Evolutionary conservation across 192 early-diverging fungal species (phyloP).

Genomic region (Pecoramyces ruminantium): DNA sequence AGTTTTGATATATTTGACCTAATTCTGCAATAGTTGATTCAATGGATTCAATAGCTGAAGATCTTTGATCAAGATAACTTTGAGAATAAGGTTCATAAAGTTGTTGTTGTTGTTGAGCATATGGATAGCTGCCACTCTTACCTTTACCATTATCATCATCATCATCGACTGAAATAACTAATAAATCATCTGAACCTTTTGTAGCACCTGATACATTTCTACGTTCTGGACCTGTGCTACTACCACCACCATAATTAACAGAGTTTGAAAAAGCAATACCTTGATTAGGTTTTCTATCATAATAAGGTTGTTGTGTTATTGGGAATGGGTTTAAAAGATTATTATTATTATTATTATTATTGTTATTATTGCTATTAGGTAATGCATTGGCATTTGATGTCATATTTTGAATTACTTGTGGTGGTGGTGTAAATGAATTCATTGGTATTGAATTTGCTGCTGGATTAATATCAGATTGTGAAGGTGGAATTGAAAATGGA

Average conservation of each 20-base stretch:
- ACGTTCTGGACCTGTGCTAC: not conserved
- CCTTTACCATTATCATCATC: not conserved
- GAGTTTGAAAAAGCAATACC: not conserved
- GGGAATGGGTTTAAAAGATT: not conserved
- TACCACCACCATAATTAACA: not conserved
- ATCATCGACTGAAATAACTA: not conserved
- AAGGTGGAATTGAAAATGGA: not conserved
- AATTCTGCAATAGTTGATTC: slow-evolving; percentile 94
- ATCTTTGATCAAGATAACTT: slow-evolving; percentile 54
- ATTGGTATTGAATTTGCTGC: not conserved
- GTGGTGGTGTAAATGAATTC: not conserved
- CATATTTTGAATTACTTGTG: not conserved
- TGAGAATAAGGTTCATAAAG: not conserved
- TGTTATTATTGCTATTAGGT: not conserved
- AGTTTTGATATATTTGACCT: not conserved
- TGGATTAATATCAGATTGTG: not conserved
- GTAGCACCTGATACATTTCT: not conserved
- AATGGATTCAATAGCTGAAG: slow-evolving; percentile 84
- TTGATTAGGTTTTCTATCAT: not conserved
- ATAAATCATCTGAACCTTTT: not conserved
- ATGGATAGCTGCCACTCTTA: not conserved
- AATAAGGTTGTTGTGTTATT: not conserved
- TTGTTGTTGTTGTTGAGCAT: not conserved
- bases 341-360: not conserved
- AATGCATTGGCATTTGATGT: not conserved